Evolutionary conservation across 208 protist genomes (phyloP).

Genomic region (Crithidia thermophila): DNA sequence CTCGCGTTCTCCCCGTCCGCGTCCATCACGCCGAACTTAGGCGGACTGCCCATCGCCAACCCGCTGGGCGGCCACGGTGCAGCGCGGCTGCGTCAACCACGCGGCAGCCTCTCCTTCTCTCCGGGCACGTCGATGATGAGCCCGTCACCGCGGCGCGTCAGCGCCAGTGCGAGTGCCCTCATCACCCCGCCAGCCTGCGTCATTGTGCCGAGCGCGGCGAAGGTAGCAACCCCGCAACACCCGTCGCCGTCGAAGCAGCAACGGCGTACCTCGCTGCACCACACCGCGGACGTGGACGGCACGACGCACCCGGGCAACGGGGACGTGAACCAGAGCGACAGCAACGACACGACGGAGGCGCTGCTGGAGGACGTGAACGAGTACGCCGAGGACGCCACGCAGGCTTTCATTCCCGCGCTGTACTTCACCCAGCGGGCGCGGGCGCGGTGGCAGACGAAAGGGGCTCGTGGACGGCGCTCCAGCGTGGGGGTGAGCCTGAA

Average conservation of each 20-base stretch:
- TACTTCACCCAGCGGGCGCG: conserved; percentile 14
- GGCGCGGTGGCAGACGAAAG: neutral
- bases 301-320: neutral
- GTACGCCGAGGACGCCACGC: conserved; percentile 18
- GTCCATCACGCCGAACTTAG: neutral
- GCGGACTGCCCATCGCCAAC: neutral
- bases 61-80: neutral
- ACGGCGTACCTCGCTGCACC: neutral
- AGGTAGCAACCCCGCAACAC: neutral
- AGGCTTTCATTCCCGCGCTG: conserved; percentile 19
- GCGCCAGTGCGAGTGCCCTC: neutral
- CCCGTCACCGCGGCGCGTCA: neutral
- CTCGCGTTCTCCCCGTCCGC: neutral
- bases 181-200: neutral
- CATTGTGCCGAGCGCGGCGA: neutral
- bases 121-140: conserved; percentile 3
- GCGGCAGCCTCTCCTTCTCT: neutral
- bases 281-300: neutral
- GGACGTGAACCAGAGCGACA: neutral
- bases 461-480: neutral
- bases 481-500: neutral
- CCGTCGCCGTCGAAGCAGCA: too few relatives aligned
- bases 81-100: neutral
- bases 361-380: conserved; percentile 6
- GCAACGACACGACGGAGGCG: neutral